These are phyloP conservation scores for Tillandsia fasciculata DNA, from an alignment of 176 grass and related monocot genomes.

Conservation along the genomic window DNA sequence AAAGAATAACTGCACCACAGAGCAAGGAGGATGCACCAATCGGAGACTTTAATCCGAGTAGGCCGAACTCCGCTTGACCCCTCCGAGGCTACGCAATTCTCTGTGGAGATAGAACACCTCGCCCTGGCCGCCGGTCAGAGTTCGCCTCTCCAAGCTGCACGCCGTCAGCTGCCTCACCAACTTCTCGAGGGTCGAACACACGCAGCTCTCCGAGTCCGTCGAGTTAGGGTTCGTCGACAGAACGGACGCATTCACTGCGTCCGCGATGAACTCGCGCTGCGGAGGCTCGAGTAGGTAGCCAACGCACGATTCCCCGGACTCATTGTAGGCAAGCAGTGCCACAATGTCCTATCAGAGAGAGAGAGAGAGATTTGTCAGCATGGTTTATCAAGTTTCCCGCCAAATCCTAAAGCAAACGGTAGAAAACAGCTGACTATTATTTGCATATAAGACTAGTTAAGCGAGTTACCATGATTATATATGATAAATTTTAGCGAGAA, in stretches of 20 bases:
- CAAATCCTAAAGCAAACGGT: too few relatives aligned
- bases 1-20: too few relatives aligned
- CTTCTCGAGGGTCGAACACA: constrained; percentile 76
- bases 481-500: too few relatives aligned
- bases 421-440: too few relatives aligned
- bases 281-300: constrained; percentile 69
- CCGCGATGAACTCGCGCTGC: constrained; percentile 76
- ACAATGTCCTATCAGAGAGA: constrained; percentile 45
- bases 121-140: constrained; percentile 52
- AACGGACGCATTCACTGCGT: constrained; percentile 73
- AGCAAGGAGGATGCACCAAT: too few relatives aligned
- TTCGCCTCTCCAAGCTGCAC: constrained; percentile 64
- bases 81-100: constrained; percentile 44
- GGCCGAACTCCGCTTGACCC: constrained; percentile 4
- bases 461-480: too few relatives aligned
- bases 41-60: too few relatives aligned
- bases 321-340: constrained; percentile 71
- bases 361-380: background rate
- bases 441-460: too few relatives aligned
- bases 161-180: constrained; percentile 81
- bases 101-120: constrained; percentile 78
- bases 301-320: constrained; percentile 52
- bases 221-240: constrained; percentile 54
- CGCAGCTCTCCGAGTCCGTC: constrained; percentile 64
- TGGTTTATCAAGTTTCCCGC: background rate